Evolutionary conservation across 352 stramenopile species (phyloP).

Genomic region (Globisporangium recalcitrans): DNA sequence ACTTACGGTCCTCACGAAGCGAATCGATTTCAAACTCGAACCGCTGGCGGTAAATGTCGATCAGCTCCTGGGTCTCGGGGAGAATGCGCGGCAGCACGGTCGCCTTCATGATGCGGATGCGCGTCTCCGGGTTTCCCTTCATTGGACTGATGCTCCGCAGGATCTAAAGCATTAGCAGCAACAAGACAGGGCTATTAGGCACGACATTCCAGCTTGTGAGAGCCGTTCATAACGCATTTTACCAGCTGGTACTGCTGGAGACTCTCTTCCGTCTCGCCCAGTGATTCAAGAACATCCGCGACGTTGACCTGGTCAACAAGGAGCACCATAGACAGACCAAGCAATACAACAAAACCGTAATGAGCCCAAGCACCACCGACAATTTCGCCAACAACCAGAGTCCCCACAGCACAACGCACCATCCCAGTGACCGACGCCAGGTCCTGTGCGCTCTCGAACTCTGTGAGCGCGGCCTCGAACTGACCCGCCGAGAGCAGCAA

Average conservation of each 20-base stretch:
- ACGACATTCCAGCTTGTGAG: neutral
- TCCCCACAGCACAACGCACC: conserved; percentile 24
- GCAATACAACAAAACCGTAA: neutral
- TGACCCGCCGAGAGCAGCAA: conserved; percentile 43
- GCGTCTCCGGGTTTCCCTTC: conserved; percentile 24
- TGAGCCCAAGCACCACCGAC: neutral
- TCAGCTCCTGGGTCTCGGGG: conserved; percentile 40
- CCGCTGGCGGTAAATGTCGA: conserved; percentile 37
- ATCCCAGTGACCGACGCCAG: conserved; percentile 40
- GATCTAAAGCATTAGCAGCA: conserved; percentile 20
- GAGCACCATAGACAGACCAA: neutral
- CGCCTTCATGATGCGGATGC: conserved; percentile 52
- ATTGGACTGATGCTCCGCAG: conserved; percentile 20
- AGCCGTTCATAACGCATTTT: neutral
- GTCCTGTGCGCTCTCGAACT: conserved; percentile 43
- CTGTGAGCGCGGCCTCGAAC: conserved; percentile 50
- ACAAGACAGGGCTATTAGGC: neutral
- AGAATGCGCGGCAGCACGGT: conserved; percentile 65
- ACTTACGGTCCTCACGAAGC: conserved; percentile 35
- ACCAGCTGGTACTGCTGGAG: conserved; percentile 53
- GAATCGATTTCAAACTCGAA: conserved; percentile 38
- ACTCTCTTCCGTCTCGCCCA: conserved; percentile 53
- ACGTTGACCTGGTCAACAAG: conserved; percentile 36
- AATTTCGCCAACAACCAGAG: too few relatives aligned
- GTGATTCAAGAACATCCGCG: conserved; percentile 45